phyloP scores from a whole-genome alignment of 441 rosid species.

The Arabidopsis hybrid region DNA sequence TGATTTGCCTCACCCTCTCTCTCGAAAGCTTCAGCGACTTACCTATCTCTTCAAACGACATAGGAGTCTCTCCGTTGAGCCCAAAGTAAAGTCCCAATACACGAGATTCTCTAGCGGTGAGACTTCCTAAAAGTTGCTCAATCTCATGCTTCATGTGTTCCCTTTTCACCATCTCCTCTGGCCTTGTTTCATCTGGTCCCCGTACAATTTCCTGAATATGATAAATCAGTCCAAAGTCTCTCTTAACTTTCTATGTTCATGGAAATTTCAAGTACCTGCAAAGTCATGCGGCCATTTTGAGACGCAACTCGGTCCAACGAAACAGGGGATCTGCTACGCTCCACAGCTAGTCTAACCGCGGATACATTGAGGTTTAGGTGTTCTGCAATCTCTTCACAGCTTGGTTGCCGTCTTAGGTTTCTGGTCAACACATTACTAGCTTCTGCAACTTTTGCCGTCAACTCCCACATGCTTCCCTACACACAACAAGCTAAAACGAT shows the following conservation, averaged over 20 bases:
- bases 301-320: slow-evolving; percentile 50
- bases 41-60: slow-evolving; percentile 60
- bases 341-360: slow-evolving; percentile 51
- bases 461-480: slow-evolving; percentile 59
- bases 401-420: slow-evolving; percentile 48
- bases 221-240: slow-evolving; percentile 2
- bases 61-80: slow-evolving; percentile 55
- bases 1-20: slow-evolving; percentile 64
- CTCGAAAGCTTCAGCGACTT: slow-evolving; percentile 54
- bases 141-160: slow-evolving; percentile 55
- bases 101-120: slow-evolving; percentile 55
- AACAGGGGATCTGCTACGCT: slow-evolving; percentile 52
- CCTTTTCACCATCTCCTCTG: slow-evolving; percentile 53
- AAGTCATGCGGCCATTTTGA: slow-evolving; percentile 52
- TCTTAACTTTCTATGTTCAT: slow-evolving; percentile 6
- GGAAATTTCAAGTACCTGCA: slow-evolving; percentile 48
- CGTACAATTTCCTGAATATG: slow-evolving; percentile 54
- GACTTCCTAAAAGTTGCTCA: slow-evolving; percentile 51
- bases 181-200: slow-evolving; percentile 59
- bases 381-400: slow-evolving; percentile 59
- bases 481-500: slow-evolving; percentile 56
- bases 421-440: slow-evolving; percentile 48
- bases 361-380: slow-evolving; percentile 52
- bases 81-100: slow-evolving; percentile 56
- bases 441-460: slow-evolving; percentile 54